Percentiles rank a stretch among this genome's conserved stretches.
Evolutionary conservation across 306 rosid genomes (phyloP).

Genomic region (Casuarina equisetifolia): DNA sequence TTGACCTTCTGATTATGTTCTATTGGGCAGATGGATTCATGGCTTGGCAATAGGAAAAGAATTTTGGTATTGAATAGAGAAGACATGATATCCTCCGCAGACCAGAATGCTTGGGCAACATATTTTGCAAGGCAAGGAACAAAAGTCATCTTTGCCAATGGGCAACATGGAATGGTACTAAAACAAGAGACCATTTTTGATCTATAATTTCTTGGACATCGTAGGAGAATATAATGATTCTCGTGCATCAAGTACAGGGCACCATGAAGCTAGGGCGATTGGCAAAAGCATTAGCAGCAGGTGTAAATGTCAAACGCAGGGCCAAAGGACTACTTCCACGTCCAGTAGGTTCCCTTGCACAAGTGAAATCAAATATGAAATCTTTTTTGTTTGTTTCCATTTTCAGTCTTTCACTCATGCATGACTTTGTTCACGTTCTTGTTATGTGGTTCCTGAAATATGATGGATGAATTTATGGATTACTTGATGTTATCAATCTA

Average conservation of each 20-base stretch:
- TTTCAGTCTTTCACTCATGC: conserved; percentile 11
- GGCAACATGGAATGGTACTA: conserved; percentile 87
- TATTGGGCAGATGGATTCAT: conserved; percentile 71
- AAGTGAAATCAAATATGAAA: conserved; percentile 25
- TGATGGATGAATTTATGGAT: not conserved
- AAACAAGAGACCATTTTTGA: conserved; percentile 10
- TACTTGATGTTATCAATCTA: not conserved
- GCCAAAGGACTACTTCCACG: conserved; percentile 97
- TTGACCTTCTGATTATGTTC: conserved; percentile 25
- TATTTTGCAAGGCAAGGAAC: conserved; percentile 70
- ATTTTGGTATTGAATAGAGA: conserved; percentile 92
- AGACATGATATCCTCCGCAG: conserved; percentile 87
- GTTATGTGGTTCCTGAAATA: not conserved
- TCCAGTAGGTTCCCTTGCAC: conserved; percentile 48
- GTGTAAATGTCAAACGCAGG: conserved; percentile 85
- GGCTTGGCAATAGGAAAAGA: conserved; percentile 89
- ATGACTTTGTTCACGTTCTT: not conserved
- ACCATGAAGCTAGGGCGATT: conserved; percentile 79
- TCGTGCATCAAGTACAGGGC: conserved; percentile 54
- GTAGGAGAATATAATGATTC: conserved; percentile 25
- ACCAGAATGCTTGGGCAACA: conserved; percentile 92
- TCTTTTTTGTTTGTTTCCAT: conserved; percentile 10
- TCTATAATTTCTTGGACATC: conserved; percentile 20
- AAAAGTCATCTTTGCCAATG: conserved; percentile 82
- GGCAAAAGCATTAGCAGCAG: conserved; percentile 78